These are phyloP conservation scores for Neofusicoccum cordaticola DNA, from an alignment of 2,329 filamentous ascomycete species.

Conservation along the genomic window DNA sequence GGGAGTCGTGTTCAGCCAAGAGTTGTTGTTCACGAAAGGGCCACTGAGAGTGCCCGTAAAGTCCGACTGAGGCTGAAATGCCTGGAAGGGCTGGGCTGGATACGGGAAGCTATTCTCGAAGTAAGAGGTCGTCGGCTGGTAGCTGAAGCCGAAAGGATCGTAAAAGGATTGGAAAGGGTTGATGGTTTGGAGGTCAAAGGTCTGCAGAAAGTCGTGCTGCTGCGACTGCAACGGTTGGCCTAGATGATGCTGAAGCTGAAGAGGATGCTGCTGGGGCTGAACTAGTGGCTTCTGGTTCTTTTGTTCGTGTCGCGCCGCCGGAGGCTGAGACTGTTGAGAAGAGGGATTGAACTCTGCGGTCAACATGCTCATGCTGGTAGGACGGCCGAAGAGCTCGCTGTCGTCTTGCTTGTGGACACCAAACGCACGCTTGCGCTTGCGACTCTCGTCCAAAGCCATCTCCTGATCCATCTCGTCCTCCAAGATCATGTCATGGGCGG, in stretches of 20 bases:
- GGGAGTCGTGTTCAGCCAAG: not conserved
- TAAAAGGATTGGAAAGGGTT: not conserved
- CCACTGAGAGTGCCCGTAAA: not conserved
- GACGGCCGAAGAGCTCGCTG: constrained; percentile 31
- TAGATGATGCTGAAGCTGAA: not conserved
- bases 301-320: too few relatives aligned
- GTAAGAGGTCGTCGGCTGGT: not conserved
- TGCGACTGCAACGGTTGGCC: not conserved
- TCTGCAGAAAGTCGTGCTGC: not conserved
- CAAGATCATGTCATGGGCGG: constrained; percentile 6
- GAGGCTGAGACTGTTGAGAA: not conserved
- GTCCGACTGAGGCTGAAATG: not conserved
- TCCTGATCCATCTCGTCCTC: constrained; percentile 32
- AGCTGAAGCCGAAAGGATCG: not conserved
- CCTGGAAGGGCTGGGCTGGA: not conserved
- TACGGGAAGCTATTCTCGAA: not conserved
- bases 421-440: constrained; percentile 37
- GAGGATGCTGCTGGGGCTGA: not conserved
- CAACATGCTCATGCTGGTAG: constrained; percentile 33
- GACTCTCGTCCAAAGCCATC: constrained; percentile 30
- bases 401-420: constrained; percentile 43
- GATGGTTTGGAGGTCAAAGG: not conserved
- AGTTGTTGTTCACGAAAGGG: not conserved
- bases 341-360: constrained; percentile 29
- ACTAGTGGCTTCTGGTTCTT: not conserved